phyloP scores from a whole-genome alignment of 2,329 filamentous ascomycete genomes.

The Plectosphaerella sp. region DNA sequence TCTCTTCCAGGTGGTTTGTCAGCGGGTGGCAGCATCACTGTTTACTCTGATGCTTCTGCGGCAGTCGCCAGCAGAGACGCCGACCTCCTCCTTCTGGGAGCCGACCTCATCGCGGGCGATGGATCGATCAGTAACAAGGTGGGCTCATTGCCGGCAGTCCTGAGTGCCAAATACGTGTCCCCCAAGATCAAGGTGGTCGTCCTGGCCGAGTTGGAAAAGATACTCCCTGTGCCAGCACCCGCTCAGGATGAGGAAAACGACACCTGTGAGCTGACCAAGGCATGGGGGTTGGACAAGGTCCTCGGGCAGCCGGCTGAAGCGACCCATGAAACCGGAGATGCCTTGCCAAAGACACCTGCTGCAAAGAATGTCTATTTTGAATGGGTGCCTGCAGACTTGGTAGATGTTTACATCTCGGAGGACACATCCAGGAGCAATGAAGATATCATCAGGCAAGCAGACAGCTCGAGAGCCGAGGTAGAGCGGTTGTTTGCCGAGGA shows the following conservation, averaged over 20 bases:
- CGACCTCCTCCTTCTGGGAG: constrained; percentile 58
- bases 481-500: constrained; percentile 37
- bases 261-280: constrained; percentile 39
- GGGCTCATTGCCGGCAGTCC: constrained; percentile 54
- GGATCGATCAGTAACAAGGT: constrained; percentile 65
- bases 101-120: constrained; percentile 53
- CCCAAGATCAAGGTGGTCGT: constrained; percentile 45
- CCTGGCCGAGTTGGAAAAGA: constrained; percentile 57
- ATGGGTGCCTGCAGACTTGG: constrained; percentile 47
- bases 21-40: constrained; percentile 26
- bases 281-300: constrained; percentile 34
- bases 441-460: constrained; percentile 35
- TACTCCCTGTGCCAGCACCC: constrained; percentile 39
- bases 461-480: constrained; percentile 27
- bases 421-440: constrained; percentile 36
- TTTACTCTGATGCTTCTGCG: constrained; percentile 58
- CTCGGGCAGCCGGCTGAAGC: constrained; percentile 9
- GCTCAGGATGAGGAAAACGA: constrained; percentile 43
- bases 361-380: constrained; percentile 55
- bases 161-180: constrained; percentile 47
- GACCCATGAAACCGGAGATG: neutral
- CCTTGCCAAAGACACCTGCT: constrained; percentile 12
- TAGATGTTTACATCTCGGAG: constrained; percentile 53
- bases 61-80: constrained; percentile 46
- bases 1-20: neutral